phyloP scores from a whole-genome alignment of 2,329 filamentous ascomycete species.

The Xylaria hypoxylon region DNA sequence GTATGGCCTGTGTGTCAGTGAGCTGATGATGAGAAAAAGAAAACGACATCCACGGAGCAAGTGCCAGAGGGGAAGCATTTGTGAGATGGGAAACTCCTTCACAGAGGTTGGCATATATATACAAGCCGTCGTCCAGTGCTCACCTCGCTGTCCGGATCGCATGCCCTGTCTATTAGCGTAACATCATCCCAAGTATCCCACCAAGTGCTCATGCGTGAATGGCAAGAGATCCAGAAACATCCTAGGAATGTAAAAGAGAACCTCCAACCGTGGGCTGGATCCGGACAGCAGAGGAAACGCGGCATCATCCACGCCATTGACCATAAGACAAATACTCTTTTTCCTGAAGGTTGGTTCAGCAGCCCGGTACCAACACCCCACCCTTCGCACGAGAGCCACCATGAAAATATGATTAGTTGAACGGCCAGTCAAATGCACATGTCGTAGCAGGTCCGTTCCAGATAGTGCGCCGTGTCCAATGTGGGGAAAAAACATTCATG shows the following conservation, averaged over 20 bases:
- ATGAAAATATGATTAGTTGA: conserved; percentile 49
- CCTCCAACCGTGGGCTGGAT: conserved; percentile 50
- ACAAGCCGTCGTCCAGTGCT: conserved; percentile 59
- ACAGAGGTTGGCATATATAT: conserved; percentile 63
- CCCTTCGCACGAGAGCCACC: conserved; percentile 46
- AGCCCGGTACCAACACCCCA: conserved; percentile 45
- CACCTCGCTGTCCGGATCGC: conserved; percentile 66
- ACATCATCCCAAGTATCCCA: conserved; percentile 48
- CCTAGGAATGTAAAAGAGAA: conserved; percentile 46
- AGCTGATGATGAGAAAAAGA: conserved; percentile 22
- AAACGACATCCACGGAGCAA: conserved; percentile 43
- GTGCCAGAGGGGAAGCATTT: conserved; percentile 43
- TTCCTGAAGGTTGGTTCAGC: conserved; percentile 48
- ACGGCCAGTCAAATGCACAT: conserved; percentile 50
- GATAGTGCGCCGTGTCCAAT: conserved; percentile 51
- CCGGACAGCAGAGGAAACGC: conserved; percentile 56
- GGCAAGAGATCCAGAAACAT: conserved; percentile 48
- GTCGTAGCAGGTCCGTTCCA: conserved; percentile 47
- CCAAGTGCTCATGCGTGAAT: conserved; percentile 47
- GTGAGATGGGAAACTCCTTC: conserved; percentile 52
- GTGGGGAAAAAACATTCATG: conserved; percentile 48
- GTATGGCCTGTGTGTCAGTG: conserved; percentile 40
- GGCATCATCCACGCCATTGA: conserved; percentile 49
- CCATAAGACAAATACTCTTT: conserved; percentile 48
- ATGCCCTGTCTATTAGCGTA: conserved; percentile 53